These are phyloP conservation scores for Niveomyces coronatus DNA, from an alignment of 2,329 filamentous ascomycete species.

Conservation along the genomic window DNA sequence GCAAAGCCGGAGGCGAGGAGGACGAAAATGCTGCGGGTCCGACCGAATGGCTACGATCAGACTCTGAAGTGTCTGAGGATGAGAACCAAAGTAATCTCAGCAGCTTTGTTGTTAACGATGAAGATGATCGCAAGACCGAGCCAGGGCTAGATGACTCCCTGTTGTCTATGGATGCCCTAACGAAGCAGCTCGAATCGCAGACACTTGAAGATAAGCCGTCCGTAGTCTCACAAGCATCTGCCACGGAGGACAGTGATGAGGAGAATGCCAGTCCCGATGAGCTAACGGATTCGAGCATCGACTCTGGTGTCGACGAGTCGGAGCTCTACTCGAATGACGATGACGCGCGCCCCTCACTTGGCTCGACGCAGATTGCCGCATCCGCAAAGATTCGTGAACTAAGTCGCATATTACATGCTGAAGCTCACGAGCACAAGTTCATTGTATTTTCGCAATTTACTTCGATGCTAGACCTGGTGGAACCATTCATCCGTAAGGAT, in stretches of 20 bases:
- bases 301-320: slow-evolving; percentile 29
- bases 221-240: slow-evolving; percentile 8
- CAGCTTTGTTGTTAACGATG: slow-evolving; percentile 46
- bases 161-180: slow-evolving; percentile 25
- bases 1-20: slow-evolving; percentile 72
- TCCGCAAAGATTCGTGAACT: slow-evolving; percentile 92
- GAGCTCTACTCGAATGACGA: slow-evolving; percentile 33
- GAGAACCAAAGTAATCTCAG: slow-evolving; percentile 42
- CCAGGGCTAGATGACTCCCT: slow-evolving; percentile 22
- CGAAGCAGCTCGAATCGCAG: slow-evolving; percentile 27
- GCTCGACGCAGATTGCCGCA: slow-evolving; percentile 42
- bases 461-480: slow-evolving; percentile 91
- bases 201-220: slow-evolving; percentile 21
- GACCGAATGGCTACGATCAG: slow-evolving; percentile 66
- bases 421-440: slow-evolving; percentile 79
- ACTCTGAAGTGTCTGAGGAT: slow-evolving; percentile 50
- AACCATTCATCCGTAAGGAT: slow-evolving; percentile 73
- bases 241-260: background rate
- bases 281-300: slow-evolving; percentile 10
- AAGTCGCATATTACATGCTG: slow-evolving; percentile 67
- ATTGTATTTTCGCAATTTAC: slow-evolving; percentile 99
- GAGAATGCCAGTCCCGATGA: background rate
- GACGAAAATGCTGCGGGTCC: slow-evolving; percentile 83
- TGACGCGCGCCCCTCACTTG: slow-evolving; percentile 20
- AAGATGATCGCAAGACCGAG: slow-evolving; percentile 24